Evolutionary conservation across 371 early-diverging fungal genomes (phyloP), one percentile per base, ranked within the genome.

Genomic region (Vairimorpha apis): DNA sequence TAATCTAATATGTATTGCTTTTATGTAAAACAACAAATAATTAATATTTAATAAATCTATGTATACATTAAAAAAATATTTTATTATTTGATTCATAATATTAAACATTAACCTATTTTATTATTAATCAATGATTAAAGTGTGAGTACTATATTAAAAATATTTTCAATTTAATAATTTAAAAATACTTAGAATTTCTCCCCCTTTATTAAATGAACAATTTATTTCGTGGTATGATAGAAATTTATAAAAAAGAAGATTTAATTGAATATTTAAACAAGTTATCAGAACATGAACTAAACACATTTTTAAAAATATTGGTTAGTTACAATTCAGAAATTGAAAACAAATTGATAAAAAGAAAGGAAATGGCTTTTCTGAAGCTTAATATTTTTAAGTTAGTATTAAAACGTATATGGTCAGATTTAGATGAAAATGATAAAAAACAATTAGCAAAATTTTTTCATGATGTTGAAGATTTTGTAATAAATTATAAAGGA

Each of bases 311-410:
- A 32, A 51, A 70, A 45, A 10, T 14, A 35, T 2, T 70, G n/a
- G 70, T 62, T 18, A 47, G n/a, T 0, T 45, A 47, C 37, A 70
- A 70, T 25, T 33, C 23, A 33, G 70, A 70, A 25, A n/a, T 70
- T 23, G 35, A 45, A 23, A 25, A 27, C 8, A 38, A 62, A n/a
- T 3, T 60, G 4, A 35, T 35, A 18, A 60, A 60, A n/a, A 60
- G 13, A 35, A 60, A 35, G 1, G 41, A 32, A 18, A 14, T 25
- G 1, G 5, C 35, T 1, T 35, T 35, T 18, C 18, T 35, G 18
- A 60, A 60, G 21, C 32, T 35, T 7, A 60, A 32, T 21, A 23
- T 1, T 37, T 16, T 30, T 4, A 60, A 60, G 18, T 18, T 60
- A 35, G n/a, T 60, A 18, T n/a, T 60, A 18, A 60, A 60, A 60